Base-by-base conservation (phyloP, 2,329 filamentous ascomycete genomes). In the Hirsutella minnesotensis region DNA sequence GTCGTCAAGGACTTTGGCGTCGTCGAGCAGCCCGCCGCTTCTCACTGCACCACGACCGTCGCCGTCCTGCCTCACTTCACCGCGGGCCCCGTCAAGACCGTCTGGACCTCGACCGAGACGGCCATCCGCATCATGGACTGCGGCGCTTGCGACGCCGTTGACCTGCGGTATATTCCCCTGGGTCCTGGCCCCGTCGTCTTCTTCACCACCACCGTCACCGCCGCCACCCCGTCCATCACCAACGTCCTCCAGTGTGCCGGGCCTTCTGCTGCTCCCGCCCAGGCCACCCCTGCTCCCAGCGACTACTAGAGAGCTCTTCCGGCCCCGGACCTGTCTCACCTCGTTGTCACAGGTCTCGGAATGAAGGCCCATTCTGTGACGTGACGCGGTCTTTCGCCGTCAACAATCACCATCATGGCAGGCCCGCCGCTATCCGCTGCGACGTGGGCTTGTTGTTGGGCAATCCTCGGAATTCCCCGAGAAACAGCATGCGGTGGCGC, bases 31-130 rank as follows among this genome's bases (percentile, higher is more conserved):
- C 16, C 38, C 19, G 21, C 33, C 37, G 33, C 15, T n/a, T n/a
- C n/a, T 9, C 33, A 46, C 16, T 55, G 52, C 40, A 46, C 45
- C n/a, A 44, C 42, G 22, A 38, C 29, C 30, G 16, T 51, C 13
- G n/a, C 36, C n/a, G 7, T 44, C 16, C 3, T 42, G 13, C 39
- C 38, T 4, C 3, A 21, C 24, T 49, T 49, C 35, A 53, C 45
- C 22, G 45, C 35, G 4, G 54, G 51, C 2, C 52, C 55, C 4
- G 50, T 48, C 0, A 4, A 9, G 3, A 61, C 58, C 2, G 18
- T 53, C n/a, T 60, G 45, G 45, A 53, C 56, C 1, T 37, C 41
- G 2, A 61, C 59, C 0, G 34, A 40, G 0, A 60, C 59, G 0
- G 8, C 18, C 12, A 55, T 52, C 3, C 18, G 21, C 2, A 24